Percentiles rank a stretch among this genome's conserved stretches.
Evolutionary conservation across 345 rosid species (phyloP).

Genomic region (Salix brachista): DNA sequence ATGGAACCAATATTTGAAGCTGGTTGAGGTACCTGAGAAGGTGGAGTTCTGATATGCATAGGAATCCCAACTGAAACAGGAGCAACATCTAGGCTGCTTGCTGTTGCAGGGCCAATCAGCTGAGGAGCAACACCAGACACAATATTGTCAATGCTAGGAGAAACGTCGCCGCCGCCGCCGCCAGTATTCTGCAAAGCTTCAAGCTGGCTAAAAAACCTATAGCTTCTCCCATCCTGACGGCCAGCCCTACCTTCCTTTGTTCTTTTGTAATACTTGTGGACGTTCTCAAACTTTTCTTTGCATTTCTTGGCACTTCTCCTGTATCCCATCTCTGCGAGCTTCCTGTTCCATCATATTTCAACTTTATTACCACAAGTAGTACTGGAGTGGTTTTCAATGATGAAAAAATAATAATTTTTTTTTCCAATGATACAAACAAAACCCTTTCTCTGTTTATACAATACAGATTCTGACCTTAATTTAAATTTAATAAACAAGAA

Average conservation of each 20-base stretch:
- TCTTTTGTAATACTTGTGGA: slow-evolving; percentile 85
- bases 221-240: slow-evolving; percentile 79
- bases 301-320: slow-evolving; percentile 81
- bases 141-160: slow-evolving; percentile 13
- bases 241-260: slow-evolving; percentile 83
- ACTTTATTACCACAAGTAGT: not conserved
- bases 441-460: not conserved
- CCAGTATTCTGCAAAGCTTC: slow-evolving; percentile 57
- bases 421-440: not conserved
- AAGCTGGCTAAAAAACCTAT: slow-evolving; percentile 75
- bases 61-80: slow-evolving; percentile 61
- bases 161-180: not conserved
- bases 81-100: slow-evolving; percentile 45
- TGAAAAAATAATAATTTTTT: not conserved
- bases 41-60: slow-evolving; percentile 23
- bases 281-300: slow-evolving; percentile 93
- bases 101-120: not conserved
- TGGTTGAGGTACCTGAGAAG: slow-evolving; percentile 4
- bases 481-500: not conserved
- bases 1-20: slow-evolving; percentile 10
- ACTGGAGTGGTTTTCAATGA: not conserved
- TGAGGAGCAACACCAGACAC: slow-evolving; percentile 15
- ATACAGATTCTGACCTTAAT: not conserved
- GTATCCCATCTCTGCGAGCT: slow-evolving; percentile 74
- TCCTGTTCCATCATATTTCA: slow-evolving; percentile 39